Evolutionary conservation across 116 monocot species (phyloP).

Genomic region (Papilionanthe hybrid): DNA sequence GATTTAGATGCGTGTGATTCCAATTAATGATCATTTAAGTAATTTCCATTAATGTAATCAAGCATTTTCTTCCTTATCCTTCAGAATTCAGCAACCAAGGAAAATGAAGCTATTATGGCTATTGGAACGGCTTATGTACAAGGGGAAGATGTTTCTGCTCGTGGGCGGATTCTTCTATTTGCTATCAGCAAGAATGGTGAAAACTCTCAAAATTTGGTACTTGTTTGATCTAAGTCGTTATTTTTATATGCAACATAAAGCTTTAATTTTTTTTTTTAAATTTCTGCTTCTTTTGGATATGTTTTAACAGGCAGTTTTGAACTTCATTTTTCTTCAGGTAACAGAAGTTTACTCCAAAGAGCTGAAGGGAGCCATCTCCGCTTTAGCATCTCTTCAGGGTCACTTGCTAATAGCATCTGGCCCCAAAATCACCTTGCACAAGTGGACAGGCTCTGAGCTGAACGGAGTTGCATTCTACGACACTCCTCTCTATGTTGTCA

Average conservation of each 20-base stretch:
- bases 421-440: conserved; percentile 83
- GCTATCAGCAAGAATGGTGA: conserved; percentile 62
- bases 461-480: conserved; percentile 99
- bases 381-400: conserved; percentile 95
- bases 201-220: conserved; percentile 68
- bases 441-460: conserved; percentile 91
- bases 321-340: conserved; percentile 34
- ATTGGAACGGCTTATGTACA: conserved; percentile 92
- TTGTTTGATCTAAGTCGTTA: not conserved
- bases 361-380: conserved; percentile 89
- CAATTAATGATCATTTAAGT: not conserved
- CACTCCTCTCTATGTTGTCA: conserved; percentile 95
- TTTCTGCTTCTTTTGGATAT: not conserved
- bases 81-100: conserved; percentile 76
- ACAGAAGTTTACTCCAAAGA: conserved; percentile 93
- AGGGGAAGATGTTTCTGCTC: conserved; percentile 88
- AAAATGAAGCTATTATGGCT: conserved; percentile 86
- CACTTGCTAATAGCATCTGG: conserved; percentile 94
- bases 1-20: conserved; percentile 1
- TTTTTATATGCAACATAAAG: not conserved
- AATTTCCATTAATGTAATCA: not conserved
- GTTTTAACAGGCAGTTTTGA: not conserved
- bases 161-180: conserved; percentile 83
- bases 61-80: not conserved
- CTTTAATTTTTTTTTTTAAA: not conserved